Evolutionary conservation across 169 alveolate genomes (phyloP).

Genomic region (Plasmodium sp.): DNA sequence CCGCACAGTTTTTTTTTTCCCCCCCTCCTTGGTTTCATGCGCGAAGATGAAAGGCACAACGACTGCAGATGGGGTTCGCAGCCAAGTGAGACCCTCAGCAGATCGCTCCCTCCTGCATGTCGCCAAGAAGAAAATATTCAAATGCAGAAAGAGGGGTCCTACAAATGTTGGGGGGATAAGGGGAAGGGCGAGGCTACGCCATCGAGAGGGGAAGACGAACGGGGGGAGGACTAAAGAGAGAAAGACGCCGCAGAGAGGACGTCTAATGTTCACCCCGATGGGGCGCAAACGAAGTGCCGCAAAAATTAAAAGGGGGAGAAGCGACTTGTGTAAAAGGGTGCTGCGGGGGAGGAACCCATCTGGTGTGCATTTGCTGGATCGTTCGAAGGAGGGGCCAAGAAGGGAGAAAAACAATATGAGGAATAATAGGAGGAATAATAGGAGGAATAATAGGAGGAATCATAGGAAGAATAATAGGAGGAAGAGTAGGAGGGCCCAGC

Average conservation of each 20-base stretch:
- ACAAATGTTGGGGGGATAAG: not conserved
- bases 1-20: not conserved
- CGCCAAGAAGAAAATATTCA: not conserved
- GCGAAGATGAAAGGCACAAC: not conserved
- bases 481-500: not conserved
- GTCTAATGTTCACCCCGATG: not conserved
- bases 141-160: not conserved
- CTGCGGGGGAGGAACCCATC: not conserved
- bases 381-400: not conserved
- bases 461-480: not conserved
- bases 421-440: not conserved
- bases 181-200: not conserved
- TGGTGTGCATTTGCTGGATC: not conserved
- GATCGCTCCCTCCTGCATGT: not conserved
- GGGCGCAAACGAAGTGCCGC: not conserved
- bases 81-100: not conserved
- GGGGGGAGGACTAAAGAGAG: not conserved
- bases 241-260: not conserved
- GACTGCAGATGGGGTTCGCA: not conserved
- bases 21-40: not conserved
- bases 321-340: not conserved
- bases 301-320: not conserved
- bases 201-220: not conserved
- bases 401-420: not conserved
- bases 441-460: not conserved